Conservation (phyloP, 2,329 filamentous ascomycete species). For the Fusarium solani-melongenae region DNA sequence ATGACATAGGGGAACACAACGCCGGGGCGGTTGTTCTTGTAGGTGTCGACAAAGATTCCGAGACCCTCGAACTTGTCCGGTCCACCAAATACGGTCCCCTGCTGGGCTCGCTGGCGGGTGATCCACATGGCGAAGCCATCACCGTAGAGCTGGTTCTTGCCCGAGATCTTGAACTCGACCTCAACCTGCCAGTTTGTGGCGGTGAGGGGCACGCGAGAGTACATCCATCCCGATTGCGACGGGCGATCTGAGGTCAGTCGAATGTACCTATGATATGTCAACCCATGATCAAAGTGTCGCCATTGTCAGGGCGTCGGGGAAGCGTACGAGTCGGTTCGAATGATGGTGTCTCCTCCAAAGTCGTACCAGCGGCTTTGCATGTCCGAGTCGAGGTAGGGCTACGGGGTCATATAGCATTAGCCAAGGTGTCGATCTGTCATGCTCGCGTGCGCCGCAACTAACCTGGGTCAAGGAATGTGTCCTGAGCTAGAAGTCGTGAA, state of each 20-base stretch:
- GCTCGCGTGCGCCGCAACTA: conserved; percentile 54
- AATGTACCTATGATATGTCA: conserved; percentile 75
- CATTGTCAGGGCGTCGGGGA: conserved; percentile 17
- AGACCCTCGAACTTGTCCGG: conserved; percentile 92
- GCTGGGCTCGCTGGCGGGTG: conserved; percentile 87
- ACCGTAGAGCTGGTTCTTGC: conserved; percentile 88
- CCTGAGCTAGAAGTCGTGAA: conserved; percentile 69
- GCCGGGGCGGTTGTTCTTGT: conserved; percentile 98
- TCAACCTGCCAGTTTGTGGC: conserved; percentile 99
- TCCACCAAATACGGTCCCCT: conserved; percentile 88
- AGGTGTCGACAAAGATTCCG: conserved; percentile 96
- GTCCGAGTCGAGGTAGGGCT: conserved; percentile 98
- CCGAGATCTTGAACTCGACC: conserved; percentile 94
- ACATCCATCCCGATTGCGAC: conserved; percentile 93
- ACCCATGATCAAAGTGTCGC: conserved; percentile 24
- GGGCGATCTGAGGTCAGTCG: conserved; percentile 90
- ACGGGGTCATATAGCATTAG: conserved; percentile 40
- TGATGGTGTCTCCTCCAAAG: conserved; percentile 94
- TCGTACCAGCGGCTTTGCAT: conserved; percentile 99
- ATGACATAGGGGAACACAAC: conserved; percentile 97
- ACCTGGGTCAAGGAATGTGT: conserved; percentile 87
- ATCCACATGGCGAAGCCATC: conserved; percentile 99
- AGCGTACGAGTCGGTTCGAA: conserved; percentile 75
- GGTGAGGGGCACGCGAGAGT: conserved; percentile 91
- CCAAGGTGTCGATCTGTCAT: conserved; percentile 21